Percentiles rank a stretch among this genome's conserved stretches.
phyloP scores from a whole-genome alignment of 2,329 filamentous ascomycete species.

The Fusarium gaditjirri region DNA sequence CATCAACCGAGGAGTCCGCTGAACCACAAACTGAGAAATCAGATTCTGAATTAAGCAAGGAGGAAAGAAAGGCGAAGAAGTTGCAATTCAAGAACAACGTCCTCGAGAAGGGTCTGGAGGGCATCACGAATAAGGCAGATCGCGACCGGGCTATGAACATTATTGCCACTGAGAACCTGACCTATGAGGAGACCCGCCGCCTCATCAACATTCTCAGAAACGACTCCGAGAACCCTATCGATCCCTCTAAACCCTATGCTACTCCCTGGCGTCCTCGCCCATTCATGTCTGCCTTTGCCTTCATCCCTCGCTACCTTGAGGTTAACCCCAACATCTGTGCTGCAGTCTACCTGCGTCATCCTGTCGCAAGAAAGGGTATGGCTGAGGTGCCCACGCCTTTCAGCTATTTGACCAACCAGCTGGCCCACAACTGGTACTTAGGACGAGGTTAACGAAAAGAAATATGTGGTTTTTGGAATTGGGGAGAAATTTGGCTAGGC shows the following conservation, averaged over 20 bases:
- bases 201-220: slow-evolving; percentile 68
- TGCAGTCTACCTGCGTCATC: slow-evolving; percentile 93
- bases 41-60: slow-evolving; percentile 27
- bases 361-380: slow-evolving; percentile 83
- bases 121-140: slow-evolving; percentile 47
- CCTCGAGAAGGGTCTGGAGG: slow-evolving; percentile 50
- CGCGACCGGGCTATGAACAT: slow-evolving; percentile 48
- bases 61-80: slow-evolving; percentile 34
- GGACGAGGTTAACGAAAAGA: slow-evolving; percentile 70
- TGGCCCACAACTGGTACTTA: slow-evolving; percentile 96
- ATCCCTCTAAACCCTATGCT: slow-evolving; percentile 82
- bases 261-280: slow-evolving; percentile 90
- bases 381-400: slow-evolving; percentile 91
- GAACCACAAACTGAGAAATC: slow-evolving; percentile 4
- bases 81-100: slow-evolving; percentile 46
- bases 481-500: slow-evolving; percentile 35
- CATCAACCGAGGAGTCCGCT: slow-evolving; percentile 19
- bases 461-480: slow-evolving; percentile 14
- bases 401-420: slow-evolving; percentile 72
- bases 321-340: slow-evolving; percentile 98
- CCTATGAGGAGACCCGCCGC: slow-evolving; percentile 62
- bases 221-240: slow-evolving; percentile 79
- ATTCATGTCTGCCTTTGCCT: slow-evolving; percentile 92
- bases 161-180: slow-evolving; percentile 49
- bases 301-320: slow-evolving; percentile 94